Conservation (phyloP, 345 rosid genomes). For the Populus alba region DNA sequence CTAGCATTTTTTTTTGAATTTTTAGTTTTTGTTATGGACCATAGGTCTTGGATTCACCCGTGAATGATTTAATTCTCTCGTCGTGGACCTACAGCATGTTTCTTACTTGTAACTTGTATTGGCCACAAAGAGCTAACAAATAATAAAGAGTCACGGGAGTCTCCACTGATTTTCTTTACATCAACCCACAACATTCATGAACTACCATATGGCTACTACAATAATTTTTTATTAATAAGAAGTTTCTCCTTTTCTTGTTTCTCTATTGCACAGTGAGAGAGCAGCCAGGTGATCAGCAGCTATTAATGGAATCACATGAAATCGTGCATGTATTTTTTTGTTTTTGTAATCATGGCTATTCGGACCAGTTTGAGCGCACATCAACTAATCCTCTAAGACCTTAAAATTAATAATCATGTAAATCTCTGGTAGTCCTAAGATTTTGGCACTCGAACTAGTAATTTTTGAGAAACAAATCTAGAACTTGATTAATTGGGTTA, state of each 20-base stretch:
- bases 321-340: too few species aligned
- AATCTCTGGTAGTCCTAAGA: accelerated
- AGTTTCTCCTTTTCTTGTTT: not conserved
- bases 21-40: not conserved
- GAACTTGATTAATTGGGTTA: accelerated
- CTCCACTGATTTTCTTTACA: not conserved
- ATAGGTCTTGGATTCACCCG: slow-evolving; percentile 28
- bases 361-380: too few species aligned
- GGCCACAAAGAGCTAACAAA: slow-evolving; percentile 64
- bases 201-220: slow-evolving; percentile 12
- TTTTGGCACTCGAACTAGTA: too few species aligned
- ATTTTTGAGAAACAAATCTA: too few species aligned
- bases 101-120: slow-evolving; percentile 7
- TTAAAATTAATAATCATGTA: too few species aligned
- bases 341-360: too few species aligned
- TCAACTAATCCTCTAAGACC: accelerated
- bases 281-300: not conserved
- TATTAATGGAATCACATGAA: not conserved
- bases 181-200: slow-evolving; percentile 18
- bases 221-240: not conserved
- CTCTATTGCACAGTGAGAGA: not conserved
- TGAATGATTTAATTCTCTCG: slow-evolving; percentile 48
- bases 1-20: not conserved
- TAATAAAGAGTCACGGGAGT: slow-evolving; percentile 76
- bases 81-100: slow-evolving; percentile 27